A percentile compares a stretch with the other conserved stretches of the same genome.
These are phyloP conservation scores for Phytophthora pinifolia DNA, from an alignment of 352 stramenopile genomes.

Conservation along the genomic window DNA sequence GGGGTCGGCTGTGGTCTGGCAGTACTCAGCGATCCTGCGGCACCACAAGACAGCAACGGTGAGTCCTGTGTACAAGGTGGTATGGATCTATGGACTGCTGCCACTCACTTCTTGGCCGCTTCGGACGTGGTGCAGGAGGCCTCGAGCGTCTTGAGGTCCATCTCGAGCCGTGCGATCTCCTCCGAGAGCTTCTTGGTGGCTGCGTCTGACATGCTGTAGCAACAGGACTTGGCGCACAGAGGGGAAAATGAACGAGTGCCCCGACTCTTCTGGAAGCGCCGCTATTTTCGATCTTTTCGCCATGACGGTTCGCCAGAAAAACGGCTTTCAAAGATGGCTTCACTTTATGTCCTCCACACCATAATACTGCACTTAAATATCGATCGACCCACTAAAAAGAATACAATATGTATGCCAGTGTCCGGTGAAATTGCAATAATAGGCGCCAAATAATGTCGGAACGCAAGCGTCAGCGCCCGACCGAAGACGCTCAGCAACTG, in stretches of 20 bases:
- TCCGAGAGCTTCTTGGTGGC: conserved; percentile 81
- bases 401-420: too few species aligned
- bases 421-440: too few species aligned
- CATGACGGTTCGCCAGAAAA: too few species aligned
- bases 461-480: conserved; percentile 28
- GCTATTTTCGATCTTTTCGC: too few species aligned
- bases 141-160: conserved; percentile 81
- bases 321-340: too few species aligned
- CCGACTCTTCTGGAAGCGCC: too few species aligned
- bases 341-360: too few species aligned
- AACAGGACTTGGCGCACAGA: background rate
- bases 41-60: background rate
- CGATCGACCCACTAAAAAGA: too few species aligned
- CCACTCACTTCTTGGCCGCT: conserved; percentile 75
- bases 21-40: conserved; percentile 69
- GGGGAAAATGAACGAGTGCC: background rate
- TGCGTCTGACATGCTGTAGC: conserved; percentile 47
- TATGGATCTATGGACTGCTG: background rate
- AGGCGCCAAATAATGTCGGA: conserved; percentile 18
- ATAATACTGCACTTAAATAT: too few species aligned
- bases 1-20: conserved; percentile 65
- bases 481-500: conserved; percentile 27
- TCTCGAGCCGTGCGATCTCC: conserved; percentile 74
- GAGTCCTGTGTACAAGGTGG: background rate
- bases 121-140: conserved; percentile 76